phyloP scores from a whole-genome alignment of 345 rosid genomes.

The Syzygium aqueum region DNA sequence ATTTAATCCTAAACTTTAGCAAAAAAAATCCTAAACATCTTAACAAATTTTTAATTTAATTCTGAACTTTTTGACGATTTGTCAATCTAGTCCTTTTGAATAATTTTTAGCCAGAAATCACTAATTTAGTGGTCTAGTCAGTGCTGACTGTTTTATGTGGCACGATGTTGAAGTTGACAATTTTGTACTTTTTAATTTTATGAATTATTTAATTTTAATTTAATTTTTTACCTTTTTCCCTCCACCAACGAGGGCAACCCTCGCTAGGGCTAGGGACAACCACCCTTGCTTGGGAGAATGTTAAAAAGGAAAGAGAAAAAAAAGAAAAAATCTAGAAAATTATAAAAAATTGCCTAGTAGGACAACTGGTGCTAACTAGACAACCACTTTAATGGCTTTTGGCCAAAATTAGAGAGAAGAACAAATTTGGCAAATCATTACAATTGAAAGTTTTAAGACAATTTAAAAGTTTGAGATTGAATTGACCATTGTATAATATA shows the following conservation, averaged over 20 bases:
- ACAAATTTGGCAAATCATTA: background rate
- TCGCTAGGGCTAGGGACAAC: background rate
- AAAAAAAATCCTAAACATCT: too few species aligned
- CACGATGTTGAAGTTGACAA: background rate
- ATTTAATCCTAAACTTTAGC: too few species aligned
- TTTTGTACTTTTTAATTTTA: background rate
- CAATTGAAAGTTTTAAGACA: rapidly evolving
- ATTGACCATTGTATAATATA: background rate
- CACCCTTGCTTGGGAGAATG: background rate
- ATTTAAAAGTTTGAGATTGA: rapidly evolving
- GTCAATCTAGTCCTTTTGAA: rapidly evolving
- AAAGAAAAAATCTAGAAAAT: background rate
- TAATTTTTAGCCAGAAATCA: background rate
- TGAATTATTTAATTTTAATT: background rate
- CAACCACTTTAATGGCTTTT: rapidly evolving
- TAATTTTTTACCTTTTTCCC: background rate
- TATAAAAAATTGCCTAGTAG: background rate
- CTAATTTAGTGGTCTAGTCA: background rate
- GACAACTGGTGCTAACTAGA: background rate
- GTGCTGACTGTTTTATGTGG: too few species aligned
- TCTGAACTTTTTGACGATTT: background rate
- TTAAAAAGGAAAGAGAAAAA: background rate
- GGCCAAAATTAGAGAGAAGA: background rate
- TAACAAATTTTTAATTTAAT: too few species aligned
- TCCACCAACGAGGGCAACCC: background rate